A percentile compares a stretch with the other conserved stretches of the same genome.
Conservation (phyloP, 1,284 basidiomycete species). For the Calocybe gambosa region DNA sequence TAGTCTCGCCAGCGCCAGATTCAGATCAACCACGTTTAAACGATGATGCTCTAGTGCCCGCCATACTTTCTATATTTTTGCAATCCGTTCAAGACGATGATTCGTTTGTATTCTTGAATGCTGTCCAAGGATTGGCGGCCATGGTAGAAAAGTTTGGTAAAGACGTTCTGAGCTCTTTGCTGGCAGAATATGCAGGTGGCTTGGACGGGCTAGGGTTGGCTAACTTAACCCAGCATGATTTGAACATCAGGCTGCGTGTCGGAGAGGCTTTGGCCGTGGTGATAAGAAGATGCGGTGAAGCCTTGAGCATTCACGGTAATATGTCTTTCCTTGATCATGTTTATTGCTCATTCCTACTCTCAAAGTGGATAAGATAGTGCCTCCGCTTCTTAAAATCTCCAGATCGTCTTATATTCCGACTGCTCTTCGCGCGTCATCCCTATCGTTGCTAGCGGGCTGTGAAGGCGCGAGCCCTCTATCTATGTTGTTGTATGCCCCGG, state of each 20-base stretch:
- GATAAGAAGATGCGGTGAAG: slow-evolving; percentile 67
- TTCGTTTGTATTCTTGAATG: slow-evolving; percentile 92
- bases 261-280: slow-evolving; percentile 86
- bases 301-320: slow-evolving; percentile 67
- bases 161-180: slow-evolving; percentile 62
- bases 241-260: slow-evolving; percentile 76
- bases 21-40: slow-evolving; percentile 25
- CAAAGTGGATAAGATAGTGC: slow-evolving; percentile 66
- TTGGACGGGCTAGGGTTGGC: slow-evolving; percentile 43
- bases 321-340: slow-evolving; percentile 10
- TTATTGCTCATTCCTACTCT: slow-evolving; percentile 1
- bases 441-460: slow-evolving; percentile 78
- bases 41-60: slow-evolving; percentile 67
- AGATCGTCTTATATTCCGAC: slow-evolving; percentile 59
- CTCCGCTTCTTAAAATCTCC: slow-evolving; percentile 58
- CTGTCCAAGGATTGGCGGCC: slow-evolving; percentile 81
- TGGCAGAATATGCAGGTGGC: slow-evolving; percentile 57
- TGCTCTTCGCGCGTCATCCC: slow-evolving; percentile 69
- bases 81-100: slow-evolving; percentile 88
- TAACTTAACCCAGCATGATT: slow-evolving; percentile 53
- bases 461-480: slow-evolving; percentile 59
- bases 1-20: slow-evolving; percentile 43
- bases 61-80: slow-evolving; percentile 84
- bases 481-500: slow-evolving; percentile 55
- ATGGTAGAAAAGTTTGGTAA: slow-evolving; percentile 77